phyloP scores from a whole-genome alignment of 371 early-diverging fungal species.

The Syncephalastrum monosporum region DNA sequence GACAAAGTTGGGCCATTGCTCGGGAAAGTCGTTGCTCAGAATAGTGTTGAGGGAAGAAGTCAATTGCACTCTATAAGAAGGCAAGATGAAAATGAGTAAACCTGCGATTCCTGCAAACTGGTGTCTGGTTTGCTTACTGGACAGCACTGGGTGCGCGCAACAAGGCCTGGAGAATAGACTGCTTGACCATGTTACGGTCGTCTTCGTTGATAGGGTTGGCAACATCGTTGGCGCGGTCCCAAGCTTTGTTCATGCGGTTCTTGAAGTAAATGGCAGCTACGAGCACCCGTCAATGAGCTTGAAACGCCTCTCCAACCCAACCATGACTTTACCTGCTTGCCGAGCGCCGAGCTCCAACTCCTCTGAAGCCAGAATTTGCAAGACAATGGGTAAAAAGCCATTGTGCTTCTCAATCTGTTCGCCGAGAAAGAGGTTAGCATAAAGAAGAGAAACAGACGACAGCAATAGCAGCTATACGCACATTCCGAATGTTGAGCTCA shows the following conservation, averaged over 20 bases:
- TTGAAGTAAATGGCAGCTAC: constrained; percentile 94
- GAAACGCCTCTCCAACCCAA: not conserved
- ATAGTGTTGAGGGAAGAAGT: constrained; percentile 68
- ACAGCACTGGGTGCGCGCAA: constrained; percentile 63
- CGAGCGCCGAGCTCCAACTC: constrained; percentile 64
- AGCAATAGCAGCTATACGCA: constrained; percentile 12
- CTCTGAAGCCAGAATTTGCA: constrained; percentile 68
- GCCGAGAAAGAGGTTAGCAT: constrained; percentile 2
- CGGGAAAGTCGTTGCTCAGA: constrained; percentile 72
- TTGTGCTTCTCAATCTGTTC: constrained; percentile 54
- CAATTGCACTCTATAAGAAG: constrained; percentile 63
- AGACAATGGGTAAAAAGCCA: constrained; percentile 68
- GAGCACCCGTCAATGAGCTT: not conserved
- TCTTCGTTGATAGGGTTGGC: constrained; percentile 56
- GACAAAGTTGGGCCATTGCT: constrained; percentile 82
- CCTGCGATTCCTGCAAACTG: not conserved
- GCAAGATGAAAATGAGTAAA: constrained; percentile 1
- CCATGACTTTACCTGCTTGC: constrained; percentile 65
- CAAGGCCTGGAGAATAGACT: constrained; percentile 74
- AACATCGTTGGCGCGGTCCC: constrained; percentile 56
- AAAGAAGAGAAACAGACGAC: too few relatives aligned
- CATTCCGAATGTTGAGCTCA: constrained; percentile 54
- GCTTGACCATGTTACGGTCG: constrained; percentile 70
- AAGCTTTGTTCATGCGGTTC: constrained; percentile 76
- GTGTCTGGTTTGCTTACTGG: constrained; percentile 47